Conservation (phyloP, 108 stramenopile species). For the Epithemia pelagica region DNA sequence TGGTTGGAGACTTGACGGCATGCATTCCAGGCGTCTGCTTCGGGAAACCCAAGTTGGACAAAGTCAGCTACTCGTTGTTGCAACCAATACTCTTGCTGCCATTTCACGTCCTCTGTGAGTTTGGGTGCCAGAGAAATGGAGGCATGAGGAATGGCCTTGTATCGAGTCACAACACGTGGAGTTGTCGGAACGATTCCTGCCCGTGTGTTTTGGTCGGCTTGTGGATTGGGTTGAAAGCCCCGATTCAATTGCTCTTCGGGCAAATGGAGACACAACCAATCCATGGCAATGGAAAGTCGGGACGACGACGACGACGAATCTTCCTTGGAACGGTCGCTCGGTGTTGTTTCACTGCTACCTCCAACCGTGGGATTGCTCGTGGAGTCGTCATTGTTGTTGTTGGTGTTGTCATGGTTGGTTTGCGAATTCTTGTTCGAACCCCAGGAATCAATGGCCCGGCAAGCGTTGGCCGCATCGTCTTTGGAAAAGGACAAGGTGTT, state of each 20-base stretch:
- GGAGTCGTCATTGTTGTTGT: too few species aligned
- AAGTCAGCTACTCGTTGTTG: constrained; percentile 23
- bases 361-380: too few species aligned
- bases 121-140: constrained; percentile 53
- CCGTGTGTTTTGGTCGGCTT: too few species aligned
- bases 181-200: too few species aligned
- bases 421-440: constrained; percentile 2
- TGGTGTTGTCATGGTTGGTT: constrained; percentile 1
- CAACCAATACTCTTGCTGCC: constrained; percentile 13
- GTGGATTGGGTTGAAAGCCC: constrained; percentile 44
- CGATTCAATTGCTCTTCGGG: constrained; percentile 37
- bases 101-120: constrained; percentile 39
- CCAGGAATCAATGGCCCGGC: constrained; percentile 26
- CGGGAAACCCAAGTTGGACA: constrained; percentile 37
- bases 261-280: constrained; percentile 70
- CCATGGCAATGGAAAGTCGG: constrained; percentile 40
- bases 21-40: constrained; percentile 19
- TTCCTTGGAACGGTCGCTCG: not conserved
- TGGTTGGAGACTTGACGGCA: constrained; percentile 14
- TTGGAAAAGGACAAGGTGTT: constrained; percentile 36
- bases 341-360: not conserved
- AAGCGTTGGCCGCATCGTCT: constrained; percentile 38
- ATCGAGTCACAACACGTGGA: constrained; percentile 6
- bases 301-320: not conserved
- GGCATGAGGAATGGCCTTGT: constrained; percentile 56